Evolutionary conservation across 306 rosid genomes (phyloP), one percentile per base, ranked within the genome.

Genomic region (Quercus gilva): DNA sequence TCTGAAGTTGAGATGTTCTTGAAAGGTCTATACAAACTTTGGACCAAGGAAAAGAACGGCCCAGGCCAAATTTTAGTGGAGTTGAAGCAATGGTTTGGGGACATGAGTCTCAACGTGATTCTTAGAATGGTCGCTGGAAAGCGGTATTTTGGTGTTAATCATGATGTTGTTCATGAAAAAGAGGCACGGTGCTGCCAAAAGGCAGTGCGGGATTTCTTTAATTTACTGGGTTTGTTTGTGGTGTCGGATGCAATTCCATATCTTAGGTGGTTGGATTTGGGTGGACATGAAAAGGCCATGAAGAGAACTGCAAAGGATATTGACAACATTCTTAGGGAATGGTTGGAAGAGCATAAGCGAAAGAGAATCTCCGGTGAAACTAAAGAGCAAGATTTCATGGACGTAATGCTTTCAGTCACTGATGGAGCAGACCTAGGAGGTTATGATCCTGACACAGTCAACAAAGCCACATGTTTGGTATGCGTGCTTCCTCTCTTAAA

Each of bases 391-490:
- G 93, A 91, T 37, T 86, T 89, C 74, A 85, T 91, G 58, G 85
- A 85, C 63, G 82, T 80, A 0, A 59, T 88, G 81, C 15, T 88
- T 33, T 53, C 79, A 0, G 49, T 53, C 1, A 69, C 74, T 51
- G 43, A 78, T 0, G 56, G 64, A 5, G 74, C 31, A 7, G 79
- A 73, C 25, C 28, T 82, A 59, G 84, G 65, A 1, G 83, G 81
- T 31, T 68, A 68, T 13, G 85, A 86, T 9, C 73, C 68, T 15
- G 90, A 88, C 33, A 87, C 85, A 1, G 64, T 89, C 45, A 78
- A 1, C 81, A 91, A 87, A 85, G 84, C 91, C 10, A 89, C 91
- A 0, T 79, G 82, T 58, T 12, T 83, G 92, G 94, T 87, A 90
- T 0, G 70, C 9, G 2, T 23, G 15, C 69, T 5, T n/a, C 11